Base-by-base conservation (phyloP, 305 asterid genomes). In the Fraxinus albicans region DNA sequence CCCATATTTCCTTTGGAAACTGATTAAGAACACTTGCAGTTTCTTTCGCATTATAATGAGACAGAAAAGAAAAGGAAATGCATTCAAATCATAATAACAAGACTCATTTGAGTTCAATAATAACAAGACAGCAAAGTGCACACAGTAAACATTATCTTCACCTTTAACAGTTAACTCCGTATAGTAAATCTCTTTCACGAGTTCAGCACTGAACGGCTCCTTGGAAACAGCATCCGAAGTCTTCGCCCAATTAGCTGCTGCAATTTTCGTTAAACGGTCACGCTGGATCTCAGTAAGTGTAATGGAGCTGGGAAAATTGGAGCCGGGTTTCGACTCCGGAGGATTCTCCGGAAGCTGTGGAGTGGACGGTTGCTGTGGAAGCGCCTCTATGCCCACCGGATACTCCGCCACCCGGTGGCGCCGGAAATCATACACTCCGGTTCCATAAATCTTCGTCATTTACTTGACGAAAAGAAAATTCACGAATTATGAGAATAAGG, bases 381-480 rank as follows among this genome's bases (percentile, higher is more conserved):
- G 85, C 69, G 82, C 88, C 50, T 89, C 97, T 79, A 58, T 69
- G 27, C 80, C 76, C 78, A 88, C 90, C n/a, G 98, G 97, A 79
- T 96, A 96, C 92, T 96, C 99, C 23, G 99, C 99, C 53, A 96
- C 99, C 67, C 97, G 88, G 87, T 93, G 97, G 25, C 98, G 92
- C 88, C 93, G 91, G 94, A 93, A 96, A 85, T 94, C 98, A 83
- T 88, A 96, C 79, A 88, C 81, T 82, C 99, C 98, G 21, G 95
- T 91, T n/a, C 99, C 98, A 78, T 92, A 91, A 2, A 93, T 89
- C 82, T 85, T 93, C 13, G 95, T 88, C 98, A 94, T 94, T 60
- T 73, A 74, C 55, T 8, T 8, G 8, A 29, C 36, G 6, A 63
- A 50, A 70, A 50, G 67, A 25, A 38, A n/a, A 25, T 15, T 40